phyloP scores from a whole-genome alignment of 2,329 filamentous ascomycete species.

The Knufia fluminis region DNA sequence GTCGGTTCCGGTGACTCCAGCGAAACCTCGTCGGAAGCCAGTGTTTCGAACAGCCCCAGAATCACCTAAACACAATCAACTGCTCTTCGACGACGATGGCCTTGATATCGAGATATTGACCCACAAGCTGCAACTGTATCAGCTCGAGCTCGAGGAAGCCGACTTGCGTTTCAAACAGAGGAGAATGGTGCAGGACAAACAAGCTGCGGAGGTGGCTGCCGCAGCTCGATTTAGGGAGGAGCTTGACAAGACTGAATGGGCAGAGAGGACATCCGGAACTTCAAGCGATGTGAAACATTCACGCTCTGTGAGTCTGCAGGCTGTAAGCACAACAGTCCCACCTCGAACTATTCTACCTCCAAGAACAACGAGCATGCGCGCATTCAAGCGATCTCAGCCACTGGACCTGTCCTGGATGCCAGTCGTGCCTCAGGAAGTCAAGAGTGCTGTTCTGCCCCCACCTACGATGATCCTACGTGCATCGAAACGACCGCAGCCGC shows the following conservation, averaged over 20 bases:
- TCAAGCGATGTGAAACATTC: neutral
- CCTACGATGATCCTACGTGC: neutral
- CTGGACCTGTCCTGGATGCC: too few relatives aligned
- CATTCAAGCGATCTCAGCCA: neutral
- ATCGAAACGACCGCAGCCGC: too few relatives aligned
- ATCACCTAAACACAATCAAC: neutral
- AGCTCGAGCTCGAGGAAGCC: constrained; percentile 7
- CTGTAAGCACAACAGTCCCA: neutral
- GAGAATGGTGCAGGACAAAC: neutral
- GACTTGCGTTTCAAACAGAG: constrained; percentile 1
- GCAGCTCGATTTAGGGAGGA: constrained; percentile 2
- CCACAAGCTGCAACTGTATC: constrained; percentile 7
- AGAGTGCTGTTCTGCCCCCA: constrained; percentile 1
- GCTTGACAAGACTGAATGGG: neutral
- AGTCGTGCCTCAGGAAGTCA: neutral
- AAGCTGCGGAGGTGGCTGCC: constrained; percentile 2
- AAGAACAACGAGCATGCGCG: neutral
- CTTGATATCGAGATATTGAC: constrained; percentile 9
- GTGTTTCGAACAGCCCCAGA: neutral
- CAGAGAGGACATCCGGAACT: neutral
- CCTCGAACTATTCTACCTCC: neutral
- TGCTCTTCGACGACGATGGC: constrained; percentile 5
- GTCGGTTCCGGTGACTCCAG: neutral
- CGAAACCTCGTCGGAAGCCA: neutral
- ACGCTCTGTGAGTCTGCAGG: neutral